Percentiles rank a stretch among this genome's conserved stretches.
Evolutionary conservation across 768 basidiomycete species (phyloP).

Genomic region (Antrodiella citrinella): DNA sequence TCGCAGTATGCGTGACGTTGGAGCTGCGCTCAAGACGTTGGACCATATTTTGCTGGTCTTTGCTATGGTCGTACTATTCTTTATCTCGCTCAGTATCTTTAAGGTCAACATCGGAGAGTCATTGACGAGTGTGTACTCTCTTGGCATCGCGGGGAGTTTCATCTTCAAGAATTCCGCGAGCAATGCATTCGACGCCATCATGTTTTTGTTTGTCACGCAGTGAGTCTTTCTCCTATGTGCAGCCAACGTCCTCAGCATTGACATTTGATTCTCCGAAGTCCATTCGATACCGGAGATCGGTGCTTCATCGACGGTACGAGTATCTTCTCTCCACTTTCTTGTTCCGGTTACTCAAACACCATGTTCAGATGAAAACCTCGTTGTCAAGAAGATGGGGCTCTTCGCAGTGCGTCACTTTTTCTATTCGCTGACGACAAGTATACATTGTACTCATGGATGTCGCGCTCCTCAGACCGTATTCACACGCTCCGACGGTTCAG

Average conservation of each 20-base stretch:
- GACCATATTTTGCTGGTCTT: slow-evolving; percentile 57
- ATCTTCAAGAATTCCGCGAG: slow-evolving; percentile 73
- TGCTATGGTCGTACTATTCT: slow-evolving; percentile 57
- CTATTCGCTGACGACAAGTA: background rate
- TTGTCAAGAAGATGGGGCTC: slow-evolving; percentile 75
- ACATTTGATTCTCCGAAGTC: slow-evolving; percentile 33
- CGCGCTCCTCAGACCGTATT: slow-evolving; percentile 50
- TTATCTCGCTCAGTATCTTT: slow-evolving; percentile 68
- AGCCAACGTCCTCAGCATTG: too few relatives aligned
- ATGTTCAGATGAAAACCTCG: slow-evolving; percentile 49
- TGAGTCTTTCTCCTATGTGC: slow-evolving; percentile 29
- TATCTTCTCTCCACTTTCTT: background rate
- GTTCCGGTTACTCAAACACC: slow-evolving; percentile 2
- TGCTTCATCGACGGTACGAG: slow-evolving; percentile 58
- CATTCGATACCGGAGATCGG: slow-evolving; percentile 79
- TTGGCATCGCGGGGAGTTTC: slow-evolving; percentile 70
- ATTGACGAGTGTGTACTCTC: slow-evolving; percentile 63
- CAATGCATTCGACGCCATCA: slow-evolving; percentile 68
- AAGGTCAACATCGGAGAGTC: slow-evolving; percentile 57
- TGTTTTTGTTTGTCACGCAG: slow-evolving; percentile 82
- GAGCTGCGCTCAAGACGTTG: slow-evolving; percentile 56
- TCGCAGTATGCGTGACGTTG: slow-evolving; percentile 70
- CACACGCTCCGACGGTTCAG: slow-evolving; percentile 62
- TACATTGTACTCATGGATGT: slow-evolving; percentile 1
- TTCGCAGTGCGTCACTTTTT: slow-evolving; percentile 45